Evolutionary conservation across 768 basidiomycete species (phyloP).

Genomic region (Russula olivacea): DNA sequence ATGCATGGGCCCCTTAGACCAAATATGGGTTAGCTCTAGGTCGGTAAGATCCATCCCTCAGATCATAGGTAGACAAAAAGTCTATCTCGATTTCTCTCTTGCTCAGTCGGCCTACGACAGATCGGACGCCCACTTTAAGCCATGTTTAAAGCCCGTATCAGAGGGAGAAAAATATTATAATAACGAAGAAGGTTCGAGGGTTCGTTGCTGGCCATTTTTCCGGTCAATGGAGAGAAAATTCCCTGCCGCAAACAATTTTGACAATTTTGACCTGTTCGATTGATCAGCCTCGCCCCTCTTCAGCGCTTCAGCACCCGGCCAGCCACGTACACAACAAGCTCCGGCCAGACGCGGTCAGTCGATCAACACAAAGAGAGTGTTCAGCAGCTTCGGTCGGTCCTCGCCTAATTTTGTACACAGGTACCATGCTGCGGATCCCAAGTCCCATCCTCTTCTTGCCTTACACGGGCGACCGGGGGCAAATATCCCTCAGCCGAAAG

Average conservation of each 20-base stretch:
- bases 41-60: background rate
- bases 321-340: slow-evolving; percentile 4
- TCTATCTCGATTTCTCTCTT: slow-evolving; percentile 16
- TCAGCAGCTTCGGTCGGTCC: no score
- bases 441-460: slow-evolving; percentile 36
- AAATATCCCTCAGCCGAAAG: slow-evolving; percentile 64
- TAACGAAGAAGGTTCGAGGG: background rate
- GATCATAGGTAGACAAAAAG: slow-evolving; percentile 15
- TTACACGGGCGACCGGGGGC: slow-evolving; percentile 62
- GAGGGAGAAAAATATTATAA: background rate
- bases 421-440: slow-evolving; percentile 52
- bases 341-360: background rate
- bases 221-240: background rate
- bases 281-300: background rate
- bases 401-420: slow-evolving; percentile 31
- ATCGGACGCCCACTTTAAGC: slow-evolving; percentile 8
- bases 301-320: background rate
- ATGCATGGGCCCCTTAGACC: slow-evolving; percentile 8
- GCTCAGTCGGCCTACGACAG: background rate
- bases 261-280: background rate
- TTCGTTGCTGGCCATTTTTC: background rate
- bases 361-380: background rate
- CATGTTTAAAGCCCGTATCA: background rate
- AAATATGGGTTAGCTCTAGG: slow-evolving; percentile 8
- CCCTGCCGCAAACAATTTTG: background rate